phyloP scores from a whole-genome alignment of 371 early-diverging fungal species.

The Quaeritorhiza haematococci region DNA sequence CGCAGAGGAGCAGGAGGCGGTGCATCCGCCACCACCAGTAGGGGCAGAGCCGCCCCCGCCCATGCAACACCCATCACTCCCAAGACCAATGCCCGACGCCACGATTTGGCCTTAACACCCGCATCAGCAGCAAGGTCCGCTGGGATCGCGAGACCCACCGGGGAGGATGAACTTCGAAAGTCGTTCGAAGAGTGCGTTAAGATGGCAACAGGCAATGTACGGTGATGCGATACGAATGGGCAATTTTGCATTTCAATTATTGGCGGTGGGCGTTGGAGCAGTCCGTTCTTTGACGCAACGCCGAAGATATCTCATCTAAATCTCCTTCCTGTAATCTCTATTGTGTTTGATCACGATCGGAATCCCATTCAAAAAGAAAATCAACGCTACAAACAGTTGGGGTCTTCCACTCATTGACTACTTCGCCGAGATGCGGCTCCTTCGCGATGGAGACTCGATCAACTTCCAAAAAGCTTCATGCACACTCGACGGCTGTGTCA shows the following conservation, averaged over 20 bases:
- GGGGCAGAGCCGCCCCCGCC: too few species aligned
- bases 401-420: conserved; percentile 97
- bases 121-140: too few species aligned
- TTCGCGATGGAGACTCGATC: conserved; percentile 92
- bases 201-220: conserved; percentile 92
- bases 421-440: conserved; percentile 91
- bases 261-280: neutral
- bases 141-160: too few species aligned
- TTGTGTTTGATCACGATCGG: neutral
- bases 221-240: neutral
- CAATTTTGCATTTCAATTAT: neutral
- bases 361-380: conserved; percentile 65
- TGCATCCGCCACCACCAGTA: too few species aligned
- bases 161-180: conserved; percentile 7
- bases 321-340: neutral
- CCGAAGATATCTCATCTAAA: neutral
- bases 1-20: too few species aligned
- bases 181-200: conserved; percentile 96
- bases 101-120: too few species aligned
- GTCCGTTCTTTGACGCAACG: neutral
- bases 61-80: too few species aligned
- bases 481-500: conserved; percentile 98
- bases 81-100: too few species aligned
- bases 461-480: conserved; percentile 99
- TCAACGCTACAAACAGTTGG: conserved; percentile 97